Conservation (phyloP, 805 yeast genomes). For the Wickerhamomyces queroliae region DNA sequence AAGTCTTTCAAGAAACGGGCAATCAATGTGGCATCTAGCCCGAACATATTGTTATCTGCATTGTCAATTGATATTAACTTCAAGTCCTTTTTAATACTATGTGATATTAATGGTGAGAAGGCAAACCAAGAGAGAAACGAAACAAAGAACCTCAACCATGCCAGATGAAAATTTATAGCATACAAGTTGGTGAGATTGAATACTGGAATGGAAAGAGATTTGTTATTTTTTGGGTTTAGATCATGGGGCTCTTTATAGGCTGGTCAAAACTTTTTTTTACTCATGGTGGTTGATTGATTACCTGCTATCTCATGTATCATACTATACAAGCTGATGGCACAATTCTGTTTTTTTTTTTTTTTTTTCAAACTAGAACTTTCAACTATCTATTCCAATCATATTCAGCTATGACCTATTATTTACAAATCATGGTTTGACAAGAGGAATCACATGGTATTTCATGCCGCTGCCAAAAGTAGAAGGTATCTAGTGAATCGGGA, state of each 20-base stretch:
- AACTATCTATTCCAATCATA: too few species aligned
- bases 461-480: too few species aligned
- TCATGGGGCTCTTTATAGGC: constrained; percentile 19
- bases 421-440: too few species aligned
- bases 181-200: constrained; percentile 21
- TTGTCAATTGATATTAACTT: constrained; percentile 19
- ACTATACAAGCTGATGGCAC: too few species aligned
- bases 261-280: constrained; percentile 2
- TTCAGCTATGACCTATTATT: too few species aligned
- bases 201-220: constrained; percentile 22
- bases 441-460: too few species aligned
- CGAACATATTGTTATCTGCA: constrained; percentile 26
- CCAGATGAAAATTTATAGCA: constrained; percentile 21
- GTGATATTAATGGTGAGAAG: constrained; percentile 25
- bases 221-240: constrained; percentile 22
- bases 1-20: constrained; percentile 24
- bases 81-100: constrained; percentile 19
- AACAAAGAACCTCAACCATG: constrained; percentile 27
- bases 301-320: background rate
- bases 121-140: constrained; percentile 28
- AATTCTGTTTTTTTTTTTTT: too few species aligned
- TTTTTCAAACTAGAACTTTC: too few species aligned
- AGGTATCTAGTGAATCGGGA: too few species aligned
- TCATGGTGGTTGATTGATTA: background rate
- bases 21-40: constrained; percentile 24